phyloP scores from a whole-genome alignment of 2,329 filamentous ascomycete species.

The Alternaria novae-zelandiae region DNA sequence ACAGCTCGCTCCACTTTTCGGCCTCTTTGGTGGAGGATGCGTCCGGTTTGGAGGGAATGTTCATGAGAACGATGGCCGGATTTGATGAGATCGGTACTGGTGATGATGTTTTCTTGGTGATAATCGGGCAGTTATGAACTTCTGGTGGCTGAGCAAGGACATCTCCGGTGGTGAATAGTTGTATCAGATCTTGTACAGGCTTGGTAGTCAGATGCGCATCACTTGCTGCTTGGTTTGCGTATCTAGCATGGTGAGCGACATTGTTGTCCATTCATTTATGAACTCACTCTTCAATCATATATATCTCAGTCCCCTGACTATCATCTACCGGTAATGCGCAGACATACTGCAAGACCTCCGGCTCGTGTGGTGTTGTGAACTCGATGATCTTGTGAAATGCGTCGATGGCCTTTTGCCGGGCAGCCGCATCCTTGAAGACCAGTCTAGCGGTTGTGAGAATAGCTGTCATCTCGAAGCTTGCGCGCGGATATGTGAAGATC shows the following conservation, averaged over 20 bases:
- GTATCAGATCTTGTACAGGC: slow-evolving; percentile 32
- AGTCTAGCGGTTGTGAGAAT: slow-evolving; percentile 31
- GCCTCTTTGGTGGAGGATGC: slow-evolving; percentile 1
- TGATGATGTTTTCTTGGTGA: slow-evolving; percentile 2
- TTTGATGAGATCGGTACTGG: slow-evolving; percentile 2
- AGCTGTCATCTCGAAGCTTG: slow-evolving; percentile 13
- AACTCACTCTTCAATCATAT: slow-evolving; percentile 34
- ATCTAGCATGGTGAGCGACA: background rate
- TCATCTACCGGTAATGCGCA: slow-evolving; percentile 29
- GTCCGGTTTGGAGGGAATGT: slow-evolving; percentile 13
- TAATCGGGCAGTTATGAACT: slow-evolving; percentile 22
- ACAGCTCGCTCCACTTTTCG: slow-evolving; percentile 10
- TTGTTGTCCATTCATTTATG: accelerated
- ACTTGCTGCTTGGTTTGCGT: slow-evolving; percentile 27
- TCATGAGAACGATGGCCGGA: slow-evolving; percentile 25
- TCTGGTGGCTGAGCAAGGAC: slow-evolving; percentile 30
- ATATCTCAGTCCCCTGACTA: slow-evolving; percentile 20
- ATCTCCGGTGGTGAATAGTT: slow-evolving; percentile 24
- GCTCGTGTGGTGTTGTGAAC: slow-evolving; percentile 27
- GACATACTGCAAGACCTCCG: slow-evolving; percentile 31
- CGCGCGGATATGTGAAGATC: too few relatives aligned
- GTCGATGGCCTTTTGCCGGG: slow-evolving; percentile 20
- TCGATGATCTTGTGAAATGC: slow-evolving; percentile 35
- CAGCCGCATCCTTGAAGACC: slow-evolving; percentile 19
- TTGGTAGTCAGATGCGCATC: slow-evolving; percentile 27